Base-by-base conservation (phyloP, 768 basidiomycete species). In the Kockovaella imperatae region DNA sequence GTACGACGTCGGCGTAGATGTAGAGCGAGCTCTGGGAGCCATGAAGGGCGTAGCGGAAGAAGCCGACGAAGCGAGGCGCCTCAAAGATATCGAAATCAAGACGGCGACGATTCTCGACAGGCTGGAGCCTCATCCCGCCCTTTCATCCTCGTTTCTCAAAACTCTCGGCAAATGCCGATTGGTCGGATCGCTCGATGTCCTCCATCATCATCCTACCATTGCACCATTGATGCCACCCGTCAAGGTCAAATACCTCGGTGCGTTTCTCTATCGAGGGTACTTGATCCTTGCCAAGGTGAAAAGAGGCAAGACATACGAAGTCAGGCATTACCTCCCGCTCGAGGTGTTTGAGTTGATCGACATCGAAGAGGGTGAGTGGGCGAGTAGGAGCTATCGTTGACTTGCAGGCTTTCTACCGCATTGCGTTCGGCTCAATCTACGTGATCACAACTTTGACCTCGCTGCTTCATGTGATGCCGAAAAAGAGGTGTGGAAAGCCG, bases 231-330 rank as follows among this genome's bases (percentile, higher is more conserved):
- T 74, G 68, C 34, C 76, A 62, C 57, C 77, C 26, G 76, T 84
- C 58, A 81, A 78, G 67, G 83, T 84, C 52, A 87, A 86, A 71
- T 96, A 95, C 68, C 77, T 87, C 21, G 90, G 86, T 25, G 85
- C 84, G 15, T 93, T 99, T 70, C 74, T 99, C 35, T 99, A 90
- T 29, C 82, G 84, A 10, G 88, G 86, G 10, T 96, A 88, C 67
- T 71, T 96, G 31, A 77, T 95, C 18, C 74, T 99, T 36, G 87
- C 81, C 56, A 96, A 93, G 73, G 83, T 90, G 32, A 75, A 78
- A 57, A 89, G 87, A 72, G 60, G 67, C n/a, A 74, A 72, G 46
- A 75, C 75, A 28, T 99, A 95, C 62, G 87, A 91, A 60, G 82
- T 88, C 15, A 79, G 77, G 52, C 84, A 93, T 66, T 97, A 89